Conservation (phyloP, 2,329 filamentous ascomycete genomes). For the Ophiostoma triangulosporum region DNA sequence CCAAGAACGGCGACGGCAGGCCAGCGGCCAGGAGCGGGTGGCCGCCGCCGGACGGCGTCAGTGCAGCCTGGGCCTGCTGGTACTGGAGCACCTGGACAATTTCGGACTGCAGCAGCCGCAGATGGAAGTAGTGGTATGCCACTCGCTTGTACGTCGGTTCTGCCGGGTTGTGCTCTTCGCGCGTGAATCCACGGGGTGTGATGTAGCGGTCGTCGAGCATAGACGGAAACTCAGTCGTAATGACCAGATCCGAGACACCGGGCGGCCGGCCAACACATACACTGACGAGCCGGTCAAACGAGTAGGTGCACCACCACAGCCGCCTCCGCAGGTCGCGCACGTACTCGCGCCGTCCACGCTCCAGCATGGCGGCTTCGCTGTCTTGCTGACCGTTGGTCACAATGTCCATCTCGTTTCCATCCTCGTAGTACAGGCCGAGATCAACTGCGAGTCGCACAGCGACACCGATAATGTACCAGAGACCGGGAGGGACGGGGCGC, state of each 20-base stretch:
- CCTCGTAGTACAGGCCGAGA: slow-evolving; percentile 83
- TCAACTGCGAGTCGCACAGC: slow-evolving; percentile 84
- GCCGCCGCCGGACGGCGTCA: slow-evolving; percentile 52
- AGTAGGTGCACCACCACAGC: slow-evolving; percentile 96
- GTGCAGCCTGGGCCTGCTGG: slow-evolving; percentile 71
- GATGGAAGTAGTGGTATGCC: slow-evolving; percentile 80
- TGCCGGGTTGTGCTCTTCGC: slow-evolving; percentile 41
- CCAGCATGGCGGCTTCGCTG: slow-evolving; percentile 28
- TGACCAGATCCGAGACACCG: slow-evolving; percentile 88
- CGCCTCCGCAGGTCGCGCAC: slow-evolving; percentile 73
- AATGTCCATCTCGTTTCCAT: slow-evolving; percentile 44
- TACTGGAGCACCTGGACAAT: slow-evolving; percentile 89
- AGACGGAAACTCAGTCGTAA: slow-evolving; percentile 90
- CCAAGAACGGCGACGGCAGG: slow-evolving; percentile 73
- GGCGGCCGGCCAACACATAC: slow-evolving; percentile 89
- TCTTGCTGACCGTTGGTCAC: slow-evolving; percentile 39
- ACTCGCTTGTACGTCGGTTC: slow-evolving; percentile 78
- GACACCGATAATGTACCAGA: slow-evolving; percentile 96
- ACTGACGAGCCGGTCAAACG: slow-evolving; percentile 84
- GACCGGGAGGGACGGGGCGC: slow-evolving; percentile 77
- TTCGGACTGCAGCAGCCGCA: slow-evolving; percentile 82
- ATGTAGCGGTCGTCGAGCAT: slow-evolving; percentile 80
- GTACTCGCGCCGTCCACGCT: slow-evolving; percentile 63
- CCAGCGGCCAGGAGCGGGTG: slow-evolving; percentile 59
- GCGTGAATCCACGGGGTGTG: slow-evolving; percentile 60